Evolutionary conservation across 2,329 filamentous ascomycete species (phyloP).

Genomic region (Paracamarosporium sp.): DNA sequence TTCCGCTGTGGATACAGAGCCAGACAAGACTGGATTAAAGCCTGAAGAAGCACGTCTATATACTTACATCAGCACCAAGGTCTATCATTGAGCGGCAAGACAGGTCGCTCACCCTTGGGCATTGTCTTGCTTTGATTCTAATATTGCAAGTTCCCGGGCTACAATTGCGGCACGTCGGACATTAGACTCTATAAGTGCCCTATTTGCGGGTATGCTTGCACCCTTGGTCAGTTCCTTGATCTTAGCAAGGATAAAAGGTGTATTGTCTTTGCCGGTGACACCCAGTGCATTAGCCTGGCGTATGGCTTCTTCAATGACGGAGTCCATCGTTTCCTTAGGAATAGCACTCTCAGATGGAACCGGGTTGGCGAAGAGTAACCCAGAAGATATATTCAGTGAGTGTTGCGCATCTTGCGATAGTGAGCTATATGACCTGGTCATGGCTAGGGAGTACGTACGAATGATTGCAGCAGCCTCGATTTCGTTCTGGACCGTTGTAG

Average conservation of each 20-base stretch:
- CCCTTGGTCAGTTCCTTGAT: slow-evolving; percentile 80
- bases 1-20: slow-evolving; percentile 17
- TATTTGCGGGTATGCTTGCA: slow-evolving; percentile 76
- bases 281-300: slow-evolving; percentile 43
- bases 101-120: slow-evolving; percentile 47
- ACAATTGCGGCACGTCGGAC: slow-evolving; percentile 69
- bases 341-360: slow-evolving; percentile 76
- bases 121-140: slow-evolving; percentile 52
- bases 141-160: slow-evolving; percentile 65
- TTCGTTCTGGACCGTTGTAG: slow-evolving; percentile 75
- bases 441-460: slow-evolving; percentile 53
- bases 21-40: slow-evolving; percentile 30
- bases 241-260: slow-evolving; percentile 79
- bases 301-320: slow-evolving; percentile 50
- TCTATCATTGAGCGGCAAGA: slow-evolving; percentile 32
- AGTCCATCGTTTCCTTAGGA: slow-evolving; percentile 59
- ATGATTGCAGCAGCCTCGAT: slow-evolving; percentile 89
- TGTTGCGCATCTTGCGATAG: slow-evolving; percentile 69
- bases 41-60: slow-evolving; percentile 32
- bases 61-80: slow-evolving; percentile 49
- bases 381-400: slow-evolving; percentile 74
- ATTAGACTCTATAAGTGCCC: slow-evolving; percentile 71
- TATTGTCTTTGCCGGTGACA: slow-evolving; percentile 77
- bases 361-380: slow-evolving; percentile 87
- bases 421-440: neutral